phyloP scores from a whole-genome alignment of 192 early-diverging fungal genomes.

The Geosiphon pyriformis region DNA sequence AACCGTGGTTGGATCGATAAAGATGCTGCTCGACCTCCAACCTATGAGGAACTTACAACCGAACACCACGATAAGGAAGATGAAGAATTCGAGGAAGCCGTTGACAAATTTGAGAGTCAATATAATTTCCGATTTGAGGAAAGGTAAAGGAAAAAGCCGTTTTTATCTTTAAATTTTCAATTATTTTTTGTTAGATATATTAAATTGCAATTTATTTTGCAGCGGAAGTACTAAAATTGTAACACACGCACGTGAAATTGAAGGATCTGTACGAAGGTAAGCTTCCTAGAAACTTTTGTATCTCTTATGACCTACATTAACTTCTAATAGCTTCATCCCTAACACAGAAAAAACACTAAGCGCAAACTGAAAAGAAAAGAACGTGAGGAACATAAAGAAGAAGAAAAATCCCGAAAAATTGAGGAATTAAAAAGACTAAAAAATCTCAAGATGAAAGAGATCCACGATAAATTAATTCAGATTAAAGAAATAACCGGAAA shows the following conservation, averaged over 20 bases:
- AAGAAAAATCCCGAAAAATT: conserved; percentile 60
- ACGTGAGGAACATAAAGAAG: conserved; percentile 65
- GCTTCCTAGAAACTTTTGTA: too few relatives aligned
- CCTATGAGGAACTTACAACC: conserved; percentile 64
- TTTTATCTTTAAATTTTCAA: conserved; percentile 4
- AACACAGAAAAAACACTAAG: conserved; percentile 64
- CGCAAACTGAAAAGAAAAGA: conserved; percentile 71
- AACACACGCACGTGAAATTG: conserved; percentile 77
- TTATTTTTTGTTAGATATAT: background rate
- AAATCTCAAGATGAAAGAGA: conserved; percentile 87
- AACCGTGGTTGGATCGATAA: conserved; percentile 95
- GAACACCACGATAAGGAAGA: conserved; percentile 53
- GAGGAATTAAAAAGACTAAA: conserved; percentile 90
- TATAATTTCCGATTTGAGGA: conserved; percentile 97
- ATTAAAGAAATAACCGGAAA: conserved; percentile 85
- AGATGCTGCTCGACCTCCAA: conserved; percentile 49
- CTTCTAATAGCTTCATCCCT: too few relatives aligned
- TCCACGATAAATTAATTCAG: conserved; percentile 71
- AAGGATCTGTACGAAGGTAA: conserved; percentile 63
- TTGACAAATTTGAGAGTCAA: conserved; percentile 82
- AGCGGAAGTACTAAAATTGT: conserved; percentile 61
- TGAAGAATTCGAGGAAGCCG: conserved; percentile 68
- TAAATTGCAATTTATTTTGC: background rate
- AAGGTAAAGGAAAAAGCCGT: conserved; percentile 41
- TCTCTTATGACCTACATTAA: too few relatives aligned